Percentiles rank a stretch among this genome's conserved stretches.
phyloP scores from a whole-genome alignment of 2,329 filamentous ascomycete genomes.

The Cladosporium phlei region DNA sequence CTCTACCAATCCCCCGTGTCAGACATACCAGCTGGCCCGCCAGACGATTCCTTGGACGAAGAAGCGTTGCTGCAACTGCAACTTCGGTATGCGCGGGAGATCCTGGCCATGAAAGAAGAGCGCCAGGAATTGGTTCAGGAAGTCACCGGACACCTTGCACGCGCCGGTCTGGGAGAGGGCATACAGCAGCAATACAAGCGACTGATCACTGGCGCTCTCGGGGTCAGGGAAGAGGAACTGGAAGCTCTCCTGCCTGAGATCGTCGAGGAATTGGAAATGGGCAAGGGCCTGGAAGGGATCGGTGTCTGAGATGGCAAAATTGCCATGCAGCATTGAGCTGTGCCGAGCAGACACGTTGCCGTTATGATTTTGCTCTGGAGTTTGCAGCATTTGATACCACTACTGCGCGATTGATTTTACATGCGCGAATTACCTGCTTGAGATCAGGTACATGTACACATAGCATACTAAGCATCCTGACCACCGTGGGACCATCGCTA shows the following conservation, averaged over 20 bases:
- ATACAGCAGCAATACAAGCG: constrained; percentile 52
- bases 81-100: constrained; percentile 53
- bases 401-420: too few relatives aligned
- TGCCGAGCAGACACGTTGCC: too few relatives aligned
- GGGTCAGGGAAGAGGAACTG: constrained; percentile 63
- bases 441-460: too few relatives aligned
- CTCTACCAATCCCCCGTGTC: constrained; percentile 19
- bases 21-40: constrained; percentile 38
- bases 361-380: background rate
- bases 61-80: constrained; percentile 51
- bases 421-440: too few relatives aligned
- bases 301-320: too few relatives aligned
- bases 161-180: constrained; percentile 63
- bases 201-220: constrained; percentile 64
- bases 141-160: constrained; percentile 63
- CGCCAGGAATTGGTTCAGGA: constrained; percentile 60
- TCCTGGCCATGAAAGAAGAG: constrained; percentile 54
- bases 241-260: constrained; percentile 56
- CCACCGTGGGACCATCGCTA: too few relatives aligned
- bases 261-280: constrained; percentile 42
- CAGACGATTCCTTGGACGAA: constrained; percentile 32
- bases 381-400: constrained; percentile 4
- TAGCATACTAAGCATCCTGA: too few relatives aligned
- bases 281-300: constrained; percentile 17
- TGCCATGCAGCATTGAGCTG: background rate